Evolutionary conservation across 2,329 filamentous ascomycete genomes (phyloP).

Genomic region (Periconia sp.): DNA sequence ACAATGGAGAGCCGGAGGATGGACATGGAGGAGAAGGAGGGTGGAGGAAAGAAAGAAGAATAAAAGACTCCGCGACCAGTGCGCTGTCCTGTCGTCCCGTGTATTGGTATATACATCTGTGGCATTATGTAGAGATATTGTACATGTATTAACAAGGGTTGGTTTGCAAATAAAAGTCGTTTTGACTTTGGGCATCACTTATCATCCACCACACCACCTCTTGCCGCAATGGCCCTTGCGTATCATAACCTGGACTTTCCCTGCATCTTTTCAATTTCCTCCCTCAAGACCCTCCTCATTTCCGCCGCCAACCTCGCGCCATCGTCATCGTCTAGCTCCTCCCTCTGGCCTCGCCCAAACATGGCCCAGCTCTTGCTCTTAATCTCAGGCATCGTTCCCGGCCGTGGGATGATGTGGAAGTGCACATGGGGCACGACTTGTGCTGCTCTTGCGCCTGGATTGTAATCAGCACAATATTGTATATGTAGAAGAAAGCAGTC

Average conservation of each 20-base stretch:
- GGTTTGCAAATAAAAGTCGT: neutral
- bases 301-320: conserved; percentile 61
- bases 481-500: neutral
- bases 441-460: conserved; percentile 71
- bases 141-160: conserved; percentile 12
- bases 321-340: conserved; percentile 77
- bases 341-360: conserved; percentile 74
- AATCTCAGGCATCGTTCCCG: conserved; percentile 56
- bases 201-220: neutral
- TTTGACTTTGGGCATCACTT: neutral
- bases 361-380: conserved; percentile 71
- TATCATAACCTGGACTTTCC: conserved; percentile 5
- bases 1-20: conserved; percentile 80
- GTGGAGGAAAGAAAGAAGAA: conserved; percentile 27
- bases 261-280: conserved; percentile 36
- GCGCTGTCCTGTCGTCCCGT: neutral
- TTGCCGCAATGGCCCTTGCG: neutral
- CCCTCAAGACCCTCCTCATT: conserved; percentile 44
- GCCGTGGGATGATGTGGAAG: conserved; percentile 90
- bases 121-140: conserved; percentile 19
- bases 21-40: conserved; percentile 75
- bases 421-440: conserved; percentile 94
- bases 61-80: conserved; percentile 2
- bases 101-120: conserved; percentile 12
- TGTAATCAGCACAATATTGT: neutral